Percentiles rank a stretch among this genome's conserved stretches.
phyloP scores from a whole-genome alignment of 805 yeast species.

The Spathaspora passalidarum region DNA sequence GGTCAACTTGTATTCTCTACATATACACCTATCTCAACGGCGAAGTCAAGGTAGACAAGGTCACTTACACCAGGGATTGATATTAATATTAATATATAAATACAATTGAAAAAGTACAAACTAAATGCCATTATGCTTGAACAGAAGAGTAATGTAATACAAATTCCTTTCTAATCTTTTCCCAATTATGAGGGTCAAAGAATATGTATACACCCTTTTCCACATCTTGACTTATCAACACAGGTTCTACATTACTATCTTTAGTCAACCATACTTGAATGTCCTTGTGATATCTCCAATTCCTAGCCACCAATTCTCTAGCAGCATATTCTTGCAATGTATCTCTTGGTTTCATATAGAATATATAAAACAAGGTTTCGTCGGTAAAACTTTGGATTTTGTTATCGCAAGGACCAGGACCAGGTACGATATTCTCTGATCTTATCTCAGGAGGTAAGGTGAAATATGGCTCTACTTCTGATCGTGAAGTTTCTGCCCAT shows the following conservation, averaged over 20 bases:
- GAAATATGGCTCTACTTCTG: conserved; percentile 86
- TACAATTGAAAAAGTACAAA: not conserved
- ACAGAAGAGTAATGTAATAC: conserved; percentile 48
- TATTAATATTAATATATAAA: not conserved
- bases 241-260: conserved; percentile 85
- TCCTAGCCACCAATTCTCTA: conserved; percentile 82
- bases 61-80: conserved; percentile 38
- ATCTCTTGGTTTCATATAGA: conserved; percentile 91
- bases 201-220: conserved; percentile 93
- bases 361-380: conserved; percentile 89
- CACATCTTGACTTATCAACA: conserved; percentile 71
- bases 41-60: conserved; percentile 89
- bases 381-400: conserved; percentile 70
- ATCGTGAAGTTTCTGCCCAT: conserved; percentile 89
- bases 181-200: conserved; percentile 96
- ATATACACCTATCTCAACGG: conserved; percentile 78
- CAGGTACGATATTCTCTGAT: conserved; percentile 30
- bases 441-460: conserved; percentile 52
- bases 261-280: conserved; percentile 96
- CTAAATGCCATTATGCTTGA: conserved; percentile 18
- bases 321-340: conserved; percentile 92
- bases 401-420: conserved; percentile 43
- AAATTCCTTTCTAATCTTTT: conserved; percentile 73
- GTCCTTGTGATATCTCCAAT: conserved; percentile 97
- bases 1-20: conserved; percentile 71